A percentile compares a stretch with the other conserved stretches of the same genome.
Conservation (phyloP, 2,329 filamentous ascomycete genomes). For the Madurella mycetomatis region DNA sequence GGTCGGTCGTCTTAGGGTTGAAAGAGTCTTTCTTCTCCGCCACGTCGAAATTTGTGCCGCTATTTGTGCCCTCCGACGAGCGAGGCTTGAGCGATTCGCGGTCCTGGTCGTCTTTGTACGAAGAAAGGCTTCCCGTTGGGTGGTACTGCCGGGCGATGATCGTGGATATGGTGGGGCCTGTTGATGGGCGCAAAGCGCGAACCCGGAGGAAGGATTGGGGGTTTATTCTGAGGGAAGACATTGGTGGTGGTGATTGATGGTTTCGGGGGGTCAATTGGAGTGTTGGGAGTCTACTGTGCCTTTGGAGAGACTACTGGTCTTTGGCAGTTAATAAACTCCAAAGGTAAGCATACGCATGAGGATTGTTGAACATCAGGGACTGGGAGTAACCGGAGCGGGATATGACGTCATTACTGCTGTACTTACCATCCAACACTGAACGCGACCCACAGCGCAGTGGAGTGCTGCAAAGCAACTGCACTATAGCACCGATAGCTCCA, state of each 20-base stretch:
- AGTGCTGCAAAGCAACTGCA: too few relatives aligned
- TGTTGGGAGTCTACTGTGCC: background rate
- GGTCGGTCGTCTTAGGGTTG: conserved; percentile 61
- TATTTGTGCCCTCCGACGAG: conserved; percentile 63
- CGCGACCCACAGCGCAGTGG: too few relatives aligned
- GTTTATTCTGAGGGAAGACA: conserved; percentile 9
- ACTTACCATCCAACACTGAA: background rate
- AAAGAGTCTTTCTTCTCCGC: conserved; percentile 62
- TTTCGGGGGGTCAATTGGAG: background rate
- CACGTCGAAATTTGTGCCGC: conserved; percentile 58
- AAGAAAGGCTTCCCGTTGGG: conserved; percentile 26
- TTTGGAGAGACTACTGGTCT: background rate
- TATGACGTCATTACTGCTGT: conserved; percentile 11
- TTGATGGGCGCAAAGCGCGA: background rate
- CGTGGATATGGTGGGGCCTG: background rate
- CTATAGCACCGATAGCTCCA: too few relatives aligned
- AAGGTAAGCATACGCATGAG: too few relatives aligned
- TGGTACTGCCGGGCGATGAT: conserved; percentile 31
- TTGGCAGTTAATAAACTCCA: background rate
- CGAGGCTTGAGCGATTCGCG: conserved; percentile 61
- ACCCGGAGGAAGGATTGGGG: background rate
- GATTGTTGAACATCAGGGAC: background rate
- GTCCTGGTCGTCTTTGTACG: conserved; percentile 52
- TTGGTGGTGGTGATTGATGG: background rate
- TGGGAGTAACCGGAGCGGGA: background rate